Base-by-base conservation (phyloP, 2,329 filamentous ascomycete species). In the Epicoccum nigrum region DNA sequence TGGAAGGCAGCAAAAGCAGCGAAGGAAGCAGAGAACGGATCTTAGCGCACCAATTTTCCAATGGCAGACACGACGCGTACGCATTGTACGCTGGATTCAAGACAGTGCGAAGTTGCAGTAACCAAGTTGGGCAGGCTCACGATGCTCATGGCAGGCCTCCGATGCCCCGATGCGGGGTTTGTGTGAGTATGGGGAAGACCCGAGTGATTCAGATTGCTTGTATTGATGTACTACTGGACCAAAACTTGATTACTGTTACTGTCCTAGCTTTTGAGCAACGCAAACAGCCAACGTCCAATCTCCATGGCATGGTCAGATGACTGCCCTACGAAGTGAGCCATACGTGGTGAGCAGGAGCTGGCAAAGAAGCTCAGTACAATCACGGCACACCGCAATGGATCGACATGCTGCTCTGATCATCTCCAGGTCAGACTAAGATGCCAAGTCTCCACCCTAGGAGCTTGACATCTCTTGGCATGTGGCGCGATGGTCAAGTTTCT, bases 1-100 rank as follows among this genome's bases (percentile, higher is more conserved):
- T 97, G 93, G 91, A 96, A 96, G 80, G 83, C 88, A 71, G 79
- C 76, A 27, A 58, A 68, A 46, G 63, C 59, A 8, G 55, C 59
- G 1, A 51, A 59, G 31, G 54, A 55, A 12, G 60, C 56, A 2
- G 48, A 45, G 4, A 51, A 35, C 15, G 54, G 28, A 8, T 33
- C 20, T 9, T 48, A 45, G 28, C 8, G 3, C 8, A 32, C 13
- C 3, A 15, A 12, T 15, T 17, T 28, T 15, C 28, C 28, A 13
- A 21, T 20, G 23, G 41, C 35, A 13, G 15, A 43, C 8, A 43
- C 23, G 23, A 4, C 13, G 30, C 28, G 28, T 30, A 30, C 28
- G 13, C 7, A 13, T 30, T n/a, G 28, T 30, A 30, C 28, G 28
- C 13, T n/a, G 13, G 11, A 9, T 13, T 11, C 13, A 7, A 30